Conservation (phyloP, 73 alveolate species). For the Blepharisma stoltei region DNA sequence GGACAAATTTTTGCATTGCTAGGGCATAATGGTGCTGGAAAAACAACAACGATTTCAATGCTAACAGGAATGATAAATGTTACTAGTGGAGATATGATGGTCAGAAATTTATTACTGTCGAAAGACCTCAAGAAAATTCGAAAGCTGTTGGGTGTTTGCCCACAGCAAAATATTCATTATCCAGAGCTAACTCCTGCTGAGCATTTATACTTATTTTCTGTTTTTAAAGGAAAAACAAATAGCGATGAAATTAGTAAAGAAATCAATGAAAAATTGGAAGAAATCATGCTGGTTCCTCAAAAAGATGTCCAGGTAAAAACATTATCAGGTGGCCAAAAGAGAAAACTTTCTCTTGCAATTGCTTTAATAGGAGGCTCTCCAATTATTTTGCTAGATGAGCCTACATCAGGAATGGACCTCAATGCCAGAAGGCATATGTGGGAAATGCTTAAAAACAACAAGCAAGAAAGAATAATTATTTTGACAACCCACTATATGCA, state of each 20-base stretch:
- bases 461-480: conserved; percentile 79
- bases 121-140: conserved; percentile 58
- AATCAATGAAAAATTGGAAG: conserved; percentile 71
- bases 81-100: conserved; percentile 35
- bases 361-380: conserved; percentile 92
- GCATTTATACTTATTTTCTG: conserved; percentile 72
- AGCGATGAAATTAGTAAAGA: conserved; percentile 54
- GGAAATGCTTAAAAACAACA: conserved; percentile 89
- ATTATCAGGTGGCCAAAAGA: conserved; percentile 90
- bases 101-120: not conserved
- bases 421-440: conserved; percentile 90
- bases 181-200: conserved; percentile 72
- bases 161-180: conserved; percentile 95
- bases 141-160: conserved; percentile 96
- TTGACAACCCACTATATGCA: conserved; percentile 97
- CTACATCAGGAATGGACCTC: conserved; percentile 95
- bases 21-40: conserved; percentile 99
- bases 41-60: conserved; percentile 92
- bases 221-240: conserved; percentile 73
- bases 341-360: conserved; percentile 87
- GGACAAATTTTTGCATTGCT: conserved; percentile 89
- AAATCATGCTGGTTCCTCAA: conserved; percentile 67
- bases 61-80: conserved; percentile 45
- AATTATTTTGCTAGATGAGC: conserved; percentile 95
- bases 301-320: conserved; percentile 64